Conservation (phyloP, 2,329 filamentous ascomycete genomes). For the Diplodia intermedia region DNA sequence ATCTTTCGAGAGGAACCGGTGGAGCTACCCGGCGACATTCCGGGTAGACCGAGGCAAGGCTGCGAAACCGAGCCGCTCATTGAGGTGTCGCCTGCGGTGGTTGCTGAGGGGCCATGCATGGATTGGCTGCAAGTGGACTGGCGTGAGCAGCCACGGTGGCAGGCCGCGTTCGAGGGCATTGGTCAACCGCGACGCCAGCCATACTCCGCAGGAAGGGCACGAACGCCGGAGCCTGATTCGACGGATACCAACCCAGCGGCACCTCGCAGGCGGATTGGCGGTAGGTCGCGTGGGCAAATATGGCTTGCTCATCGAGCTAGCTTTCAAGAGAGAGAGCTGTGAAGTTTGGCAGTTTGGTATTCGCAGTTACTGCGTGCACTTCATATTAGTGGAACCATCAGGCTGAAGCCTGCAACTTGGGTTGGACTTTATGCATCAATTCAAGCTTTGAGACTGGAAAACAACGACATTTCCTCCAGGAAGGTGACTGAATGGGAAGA, state of each 20-base stretch:
- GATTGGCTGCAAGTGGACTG: neutral
- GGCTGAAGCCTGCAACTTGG: neutral
- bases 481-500: neutral
- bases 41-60: neutral
- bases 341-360: neutral
- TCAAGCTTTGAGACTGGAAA: too few species aligned
- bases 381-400: too few species aligned
- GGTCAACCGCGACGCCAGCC: neutral
- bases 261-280: neutral
- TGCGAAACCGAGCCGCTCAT: neutral
- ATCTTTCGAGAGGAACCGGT: neutral
- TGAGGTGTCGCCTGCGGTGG: slow-evolving; percentile 6
- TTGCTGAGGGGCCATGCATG: neutral
- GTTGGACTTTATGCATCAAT: too few species aligned
- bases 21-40: neutral
- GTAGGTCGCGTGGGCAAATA: slow-evolving; percentile 13
- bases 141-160: neutral
- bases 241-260: neutral
- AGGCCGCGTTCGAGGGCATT: neutral
- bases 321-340: neutral
- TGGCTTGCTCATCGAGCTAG: slow-evolving; percentile 3
- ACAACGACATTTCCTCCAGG: too few species aligned
- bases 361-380: too few species aligned
- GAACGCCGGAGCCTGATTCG: neutral
- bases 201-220: neutral